These are phyloP conservation scores for Bipolaris victoriae DNA, from an alignment of 2,329 filamentous ascomycete genomes.

Conservation along the genomic window DNA sequence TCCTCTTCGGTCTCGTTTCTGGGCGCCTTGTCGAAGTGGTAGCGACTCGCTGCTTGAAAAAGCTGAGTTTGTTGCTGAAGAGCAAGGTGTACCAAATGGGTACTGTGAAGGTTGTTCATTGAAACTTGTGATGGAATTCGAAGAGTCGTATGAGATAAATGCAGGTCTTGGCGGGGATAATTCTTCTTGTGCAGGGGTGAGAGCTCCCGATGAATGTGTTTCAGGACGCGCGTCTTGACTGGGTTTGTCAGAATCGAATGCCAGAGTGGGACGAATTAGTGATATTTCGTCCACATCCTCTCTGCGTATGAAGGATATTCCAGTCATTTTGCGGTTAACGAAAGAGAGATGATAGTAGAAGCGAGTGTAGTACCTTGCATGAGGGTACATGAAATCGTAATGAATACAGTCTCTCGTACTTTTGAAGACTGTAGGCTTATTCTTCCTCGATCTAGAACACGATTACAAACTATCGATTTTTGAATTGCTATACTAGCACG, in stretches of 20 bases:
- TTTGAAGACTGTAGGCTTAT: not conserved
- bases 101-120: not conserved
- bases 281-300: not conserved
- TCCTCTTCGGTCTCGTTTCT: no score
- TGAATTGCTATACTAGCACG: not conserved
- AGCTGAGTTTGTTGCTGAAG: not conserved
- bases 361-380: not conserved
- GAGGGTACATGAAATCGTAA: not conserved
- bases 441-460: not conserved
- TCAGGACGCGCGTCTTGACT: not conserved
- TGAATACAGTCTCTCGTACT: not conserved
- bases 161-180: not conserved
- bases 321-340: not conserved
- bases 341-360: not conserved
- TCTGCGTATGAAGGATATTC: not conserved
- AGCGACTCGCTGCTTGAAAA: slow-evolving; percentile 2
- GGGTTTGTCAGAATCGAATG: not conserved
- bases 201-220: not conserved
- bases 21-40: not conserved
- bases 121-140: not conserved
- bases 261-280: not conserved
- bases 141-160: not conserved
- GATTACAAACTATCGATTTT: slow-evolving; percentile 3
- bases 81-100: not conserved
- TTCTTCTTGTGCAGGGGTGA: not conserved